Percentiles rank a stretch among this genome's conserved stretches.
phyloP scores from a whole-genome alignment of 78 protist species.

The Speleostelium caveatum region DNA sequence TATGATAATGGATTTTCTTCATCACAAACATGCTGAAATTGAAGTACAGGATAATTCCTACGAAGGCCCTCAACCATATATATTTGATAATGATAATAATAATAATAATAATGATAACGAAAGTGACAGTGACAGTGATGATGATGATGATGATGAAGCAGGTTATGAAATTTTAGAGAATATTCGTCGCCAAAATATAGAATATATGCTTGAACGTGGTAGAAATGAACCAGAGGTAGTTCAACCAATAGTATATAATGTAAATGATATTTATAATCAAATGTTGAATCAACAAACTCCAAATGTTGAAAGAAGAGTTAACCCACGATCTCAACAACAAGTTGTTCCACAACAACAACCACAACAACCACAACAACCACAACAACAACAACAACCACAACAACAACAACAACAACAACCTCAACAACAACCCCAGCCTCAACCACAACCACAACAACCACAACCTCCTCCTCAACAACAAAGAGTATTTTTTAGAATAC shows the following conservation, averaged over 20 bases:
- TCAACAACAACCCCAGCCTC: conserved; percentile 13
- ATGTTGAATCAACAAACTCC: no score
- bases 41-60: conserved; percentile 27
- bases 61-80: no score
- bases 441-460: conserved; percentile 22
- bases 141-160: not conserved
- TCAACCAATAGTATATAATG: not conserved
- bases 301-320: not conserved
- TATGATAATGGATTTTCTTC: conserved; percentile 15
- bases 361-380: no score
- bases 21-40: conserved; percentile 30
- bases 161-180: no score
- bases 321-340: not conserved
- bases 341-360: not conserved
- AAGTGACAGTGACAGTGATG: not conserved
- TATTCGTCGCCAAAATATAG: not conserved
- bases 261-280: not conserved
- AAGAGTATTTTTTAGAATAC: conserved; percentile 54
- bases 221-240: not conserved
- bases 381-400: no score
- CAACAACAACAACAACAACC: no score
- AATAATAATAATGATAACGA: not conserved
- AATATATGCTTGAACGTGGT: not conserved
- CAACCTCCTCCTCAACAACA: conserved; percentile 5
- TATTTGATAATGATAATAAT: conserved; percentile 2